Evolutionary conservation across 2,329 filamentous ascomycete genomes (phyloP), one percentile per base, ranked within the genome.

Genomic region (Berkeleyomyces basicola): DNA sequence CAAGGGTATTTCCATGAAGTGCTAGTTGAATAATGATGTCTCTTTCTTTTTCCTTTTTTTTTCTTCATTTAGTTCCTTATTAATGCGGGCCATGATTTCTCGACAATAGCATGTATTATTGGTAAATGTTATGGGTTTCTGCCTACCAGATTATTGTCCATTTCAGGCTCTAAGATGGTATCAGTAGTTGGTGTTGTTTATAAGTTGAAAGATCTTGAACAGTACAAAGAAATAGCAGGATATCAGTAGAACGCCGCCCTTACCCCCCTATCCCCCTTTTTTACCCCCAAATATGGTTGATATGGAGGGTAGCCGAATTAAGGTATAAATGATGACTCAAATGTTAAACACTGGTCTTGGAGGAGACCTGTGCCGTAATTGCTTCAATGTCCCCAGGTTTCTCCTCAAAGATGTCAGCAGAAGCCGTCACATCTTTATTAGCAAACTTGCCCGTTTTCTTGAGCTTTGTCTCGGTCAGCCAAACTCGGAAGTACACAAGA

Each of bases 1-100:
- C 68, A 83, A 82, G 68, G 93, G 93, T 0, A 86, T 96, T 64
- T 80, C 82, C 67, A 72, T 96, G 73, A 96, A 89, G 75, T 97
- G 36, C 23, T 37, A 31, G 49, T n/a, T 6, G 55, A 44, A 14
- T 33, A 9, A 59, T 16, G 9, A 43, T 61, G 31, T 62, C 36
- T n/a, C 14, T 59, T 7, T 16, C 16, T 33, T 42, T 23, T 39
- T 5, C 46, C 23, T 10, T 36, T 47, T 58, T n/a, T 43, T 36
- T 36, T 57, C n/a, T 58, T n/a, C 16, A 14, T 33, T 53, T 43
- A 49, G 42, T 46, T 49, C 14, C 59, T 59, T 23, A 23, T 37
- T 16, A 23, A 16, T 47, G 7, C 14, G 4, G 5, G 31, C 33
- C 42, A n/a, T 11, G 14, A 46, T 37, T 40, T 16, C 31, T 46